These are phyloP conservation scores for Fraxinus latifolia DNA, from an alignment of 305 asterid genomes.

Conservation along the genomic window DNA sequence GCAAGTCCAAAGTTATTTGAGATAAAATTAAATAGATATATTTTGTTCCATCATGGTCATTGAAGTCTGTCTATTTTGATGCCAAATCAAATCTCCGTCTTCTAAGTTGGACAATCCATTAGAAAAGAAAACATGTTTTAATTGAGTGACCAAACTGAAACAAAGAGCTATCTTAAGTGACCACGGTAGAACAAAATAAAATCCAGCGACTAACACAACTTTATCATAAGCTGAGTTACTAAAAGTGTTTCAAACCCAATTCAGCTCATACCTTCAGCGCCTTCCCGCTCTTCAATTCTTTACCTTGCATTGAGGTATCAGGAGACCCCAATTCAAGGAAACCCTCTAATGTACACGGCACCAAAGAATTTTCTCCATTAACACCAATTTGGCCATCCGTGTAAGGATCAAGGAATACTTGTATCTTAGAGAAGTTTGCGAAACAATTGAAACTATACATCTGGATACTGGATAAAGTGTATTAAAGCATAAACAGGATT, in stretches of 20 bases:
- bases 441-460: neutral
- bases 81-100: neutral
- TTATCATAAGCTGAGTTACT: neutral
- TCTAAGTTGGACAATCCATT: neutral
- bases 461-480: neutral
- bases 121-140: neutral
- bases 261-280: constrained; percentile 57
- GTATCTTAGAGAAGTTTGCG: neutral
- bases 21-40: neutral
- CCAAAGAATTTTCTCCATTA: constrained; percentile 52
- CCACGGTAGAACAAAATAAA: neutral
- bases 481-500: neutral
- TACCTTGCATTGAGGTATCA: constrained; percentile 29
- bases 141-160: neutral
- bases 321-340: constrained; percentile 56
- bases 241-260: neutral
- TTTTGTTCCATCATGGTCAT: neutral
- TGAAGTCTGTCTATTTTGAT: neutral
- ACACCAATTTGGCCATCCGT: constrained; percentile 82
- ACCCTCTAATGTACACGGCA: constrained; percentile 60
- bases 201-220: neutral
- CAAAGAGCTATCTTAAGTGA: neutral
- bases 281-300: constrained; percentile 34
- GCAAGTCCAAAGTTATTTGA: neutral
- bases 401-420: constrained; percentile 47